Base-by-base conservation (phyloP, 805 yeast genomes). In the Sugiyamaella qingdaonensis region DNA sequence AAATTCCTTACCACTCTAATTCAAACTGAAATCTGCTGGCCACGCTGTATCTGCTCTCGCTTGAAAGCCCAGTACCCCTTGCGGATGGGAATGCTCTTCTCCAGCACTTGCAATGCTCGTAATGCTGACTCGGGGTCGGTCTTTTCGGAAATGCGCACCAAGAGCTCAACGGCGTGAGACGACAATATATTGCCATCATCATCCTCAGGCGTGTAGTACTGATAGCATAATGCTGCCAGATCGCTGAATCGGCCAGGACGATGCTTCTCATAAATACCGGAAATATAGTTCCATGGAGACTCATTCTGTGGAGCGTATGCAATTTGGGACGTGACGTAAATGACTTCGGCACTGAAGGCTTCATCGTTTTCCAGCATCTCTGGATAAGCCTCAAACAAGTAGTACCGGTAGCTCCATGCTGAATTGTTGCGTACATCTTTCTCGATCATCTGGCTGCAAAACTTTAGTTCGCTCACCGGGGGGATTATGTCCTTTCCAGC, bases 371-470 rank as follows among this genome's bases (percentile, higher is more conserved):
- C 59, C 56, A 27, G 59, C n/a, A 27, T 14, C 29, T 29, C 43
- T 8, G 24, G 24, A 10, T 39, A n/a, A 11, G 21, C 18, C 34
- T 16, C 60, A 44, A 4, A 51, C 48, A 35, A 58, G 59, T 84
- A 88, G 71, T 74, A 86, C 51, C 97, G 76, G 68, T 88, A 95
- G 54, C 83, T 79, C 99, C 99, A 94, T 0, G 95, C 96, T 48
- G 95, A 86, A 68, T 94, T 94, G 70, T 94, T 94, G 61, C 89
- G 74, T 8, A 88, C 79, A 67, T 94, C 99, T 8, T 71, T 63
- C 2, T 68, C 67, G 2, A 92, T 67, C 61, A 79, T 69, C 19
- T 57, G 53, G 3, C 77, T 73, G 0, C 80, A 76, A 63, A 79
- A 85, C 4, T 62, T 64, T 13, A 82, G 57, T 64, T 32, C 49